Evolutionary conservation across 1,139 yeast species (phyloP), one percentile per base, ranked within the genome.

Genomic region (Pichia kudriavzevii): DNA sequence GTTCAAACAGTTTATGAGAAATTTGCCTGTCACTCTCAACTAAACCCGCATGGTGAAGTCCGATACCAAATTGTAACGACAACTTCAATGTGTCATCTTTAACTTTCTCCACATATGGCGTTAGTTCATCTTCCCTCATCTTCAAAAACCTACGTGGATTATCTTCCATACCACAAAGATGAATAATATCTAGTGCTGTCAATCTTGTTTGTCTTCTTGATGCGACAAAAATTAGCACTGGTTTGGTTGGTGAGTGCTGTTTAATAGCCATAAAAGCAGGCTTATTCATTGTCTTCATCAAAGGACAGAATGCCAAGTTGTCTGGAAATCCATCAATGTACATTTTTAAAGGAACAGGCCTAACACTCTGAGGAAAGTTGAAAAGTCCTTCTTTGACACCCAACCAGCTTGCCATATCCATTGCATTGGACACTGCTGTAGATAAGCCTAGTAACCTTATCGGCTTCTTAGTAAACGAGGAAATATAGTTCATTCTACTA

Each of bases 301-400:
- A 67, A 1, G 97, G 95, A 53, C 94, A 80, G 55, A 88, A 91
- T 1, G 95, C 95, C 45, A 88, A 64, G 50, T 87, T 87, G 50
- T 91, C 96, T 3, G 94, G 95, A 55, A 87, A 93, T 0, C 98
- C 98, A 60, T 93, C 98, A 49, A 93, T 91, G 52, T 84, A 91
- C 95, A 91, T 91, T 52, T 91, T 93, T 44, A 93, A 66, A 1
- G 98, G 99, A 36, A 93, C 98, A 0, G 98, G 98, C 53, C 98
- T 81, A 26, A 91, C 96, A 31, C 95, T 84, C 42, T 80, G 85
- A 1, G 98, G 94, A 57, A 91, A 93, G 54, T 93, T 93, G 59
- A 81, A 93, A 35, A 93, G 61, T 0, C 97, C 98, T 42, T 80
- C 81, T 44, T 76, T 74, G 6, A 88, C 95, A 13, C 94, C 93